Evolutionary conservation across 140 eudicot genomes (phyloP).

Genomic region (Eryngium alpinum): DNA sequence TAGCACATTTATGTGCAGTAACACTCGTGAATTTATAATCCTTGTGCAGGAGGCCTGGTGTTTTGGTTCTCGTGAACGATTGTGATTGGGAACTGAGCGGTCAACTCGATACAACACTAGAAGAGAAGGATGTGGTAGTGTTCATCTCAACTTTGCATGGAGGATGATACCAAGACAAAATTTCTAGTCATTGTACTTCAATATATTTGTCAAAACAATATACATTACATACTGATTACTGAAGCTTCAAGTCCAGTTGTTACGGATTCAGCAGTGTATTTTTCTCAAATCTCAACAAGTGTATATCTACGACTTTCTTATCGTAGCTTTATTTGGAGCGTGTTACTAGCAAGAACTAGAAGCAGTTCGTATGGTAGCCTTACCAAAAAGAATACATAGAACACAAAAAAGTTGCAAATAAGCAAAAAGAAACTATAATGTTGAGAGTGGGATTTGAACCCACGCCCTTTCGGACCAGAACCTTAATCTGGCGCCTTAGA

Average conservation of each 20-base stretch:
- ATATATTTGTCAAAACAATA: background rate
- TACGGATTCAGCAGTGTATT: background rate
- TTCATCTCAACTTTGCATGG: conserved; percentile 96
- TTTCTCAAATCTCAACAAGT: too few relatives aligned
- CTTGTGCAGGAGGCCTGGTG: conserved; percentile 86
- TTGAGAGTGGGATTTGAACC: conserved; percentile 99
- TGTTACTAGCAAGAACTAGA: too few relatives aligned
- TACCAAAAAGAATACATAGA: too few relatives aligned
- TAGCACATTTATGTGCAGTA: too few relatives aligned
- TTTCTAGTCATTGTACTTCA: too few relatives aligned
- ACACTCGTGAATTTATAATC: background rate
- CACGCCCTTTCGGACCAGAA: conserved; percentile 99
- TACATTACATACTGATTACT: background rate
- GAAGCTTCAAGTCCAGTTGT: background rate
- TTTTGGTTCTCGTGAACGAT: conserved; percentile 88
- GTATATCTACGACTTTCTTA: too few relatives aligned
- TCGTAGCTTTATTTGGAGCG: too few relatives aligned
- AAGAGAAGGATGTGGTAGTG: conserved; percentile 79
- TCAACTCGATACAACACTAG: conserved; percentile 84
- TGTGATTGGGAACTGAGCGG: conserved; percentile 97
- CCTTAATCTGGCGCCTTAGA: conserved; percentile 99
- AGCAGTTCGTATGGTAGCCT: too few relatives aligned
- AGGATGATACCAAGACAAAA: conserved; percentile 55
- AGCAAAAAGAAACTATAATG: too few relatives aligned
- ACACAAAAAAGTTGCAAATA: too few relatives aligned